Evolutionary conservation across 805 yeast species (phyloP), one percentile per base, ranked within the genome.

Genomic region (Scheffersomyces spartinae): DNA sequence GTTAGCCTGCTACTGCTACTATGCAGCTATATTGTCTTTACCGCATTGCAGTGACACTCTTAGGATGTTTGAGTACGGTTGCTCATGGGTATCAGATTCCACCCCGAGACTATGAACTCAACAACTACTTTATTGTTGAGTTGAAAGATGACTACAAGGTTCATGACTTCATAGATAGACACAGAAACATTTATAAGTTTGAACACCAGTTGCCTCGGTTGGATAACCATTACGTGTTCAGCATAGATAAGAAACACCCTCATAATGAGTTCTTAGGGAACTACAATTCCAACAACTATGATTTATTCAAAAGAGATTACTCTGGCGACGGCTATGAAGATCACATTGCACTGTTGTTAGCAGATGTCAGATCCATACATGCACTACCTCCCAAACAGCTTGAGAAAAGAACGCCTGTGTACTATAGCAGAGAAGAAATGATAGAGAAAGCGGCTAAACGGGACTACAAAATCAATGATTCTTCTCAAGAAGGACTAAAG

Each of bases 121-220:
- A 62, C 22, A 65, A 68, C 32, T 81, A 80, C 49, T 76, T 78
- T 37, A 68, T 80, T 6, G 60, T 80, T 10, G 83, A 79, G 35
- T 36, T 74, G 8, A 46, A 54, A 2, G 32, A 47, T 13, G 45
- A 33, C 23, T 27, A 28, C 15, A 51, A 58, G 7, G 39, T 60
- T 7, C 26, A 32, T 1, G 42, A 53, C n/a, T 60, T 77, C 26
- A 40, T 50, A 8, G 18, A 38, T 1, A 25, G 39, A 9, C 61
- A 66, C 43, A 61, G 67, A 3, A 44, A 44, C 9, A 39, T 37
- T 5, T 59, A 47, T 36, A 30, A 32, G 13, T 81, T 55, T 40
- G 93, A 83, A 45, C 82, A 80, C 44, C 66, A 58, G 13, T 69
- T 73, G 3, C 61, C 75, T 18, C 79, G 77, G 1, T 44, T 74